Evolutionary conservation across 2,329 filamentous ascomycete species (phyloP).

Genomic region (Aspergillus oerlinghausenensis): DNA sequence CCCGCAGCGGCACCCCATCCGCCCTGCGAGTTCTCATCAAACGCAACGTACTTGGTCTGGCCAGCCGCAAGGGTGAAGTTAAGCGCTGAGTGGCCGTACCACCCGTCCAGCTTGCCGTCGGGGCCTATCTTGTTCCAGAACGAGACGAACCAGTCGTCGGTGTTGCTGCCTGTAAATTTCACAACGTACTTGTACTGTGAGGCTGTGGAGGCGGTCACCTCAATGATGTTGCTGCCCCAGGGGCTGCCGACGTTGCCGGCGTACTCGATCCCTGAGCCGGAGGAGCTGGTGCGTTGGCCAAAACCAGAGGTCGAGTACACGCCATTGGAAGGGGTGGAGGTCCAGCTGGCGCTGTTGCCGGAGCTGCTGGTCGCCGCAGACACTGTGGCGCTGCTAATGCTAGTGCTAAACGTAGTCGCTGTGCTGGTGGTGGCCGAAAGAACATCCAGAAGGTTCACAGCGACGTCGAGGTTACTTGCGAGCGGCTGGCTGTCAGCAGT

Average conservation of each 20-base stretch:
- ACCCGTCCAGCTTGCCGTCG: conserved; percentile 31
- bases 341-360: conserved; percentile 17
- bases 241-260: conserved; percentile 35
- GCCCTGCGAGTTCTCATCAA: conserved; percentile 37
- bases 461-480: not conserved
- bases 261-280: conserved; percentile 23
- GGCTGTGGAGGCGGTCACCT: conserved; percentile 27
- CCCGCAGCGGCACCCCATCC: conserved; percentile 31
- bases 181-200: conserved; percentile 35
- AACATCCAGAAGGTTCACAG: not conserved
- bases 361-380: conserved; percentile 2
- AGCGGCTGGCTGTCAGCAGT: not conserved
- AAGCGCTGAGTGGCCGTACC: conserved; percentile 32
- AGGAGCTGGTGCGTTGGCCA: conserved; percentile 24
- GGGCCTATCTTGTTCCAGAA: conserved; percentile 41
- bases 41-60: conserved; percentile 32
- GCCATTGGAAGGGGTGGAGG: conserved; percentile 15
- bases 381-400: conserved; percentile 1
- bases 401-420: conserved; percentile 1
- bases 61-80: conserved; percentile 28
- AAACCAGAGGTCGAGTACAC: conserved; percentile 25
- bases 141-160: conserved; percentile 28
- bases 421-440: conserved; percentile 2
- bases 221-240: conserved; percentile 39
- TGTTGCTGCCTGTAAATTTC: conserved; percentile 28